These are phyloP conservation scores for Leccinum fallax DNA, from an alignment of 1,284 basidiomycete species.

Conservation along the genomic window DNA sequence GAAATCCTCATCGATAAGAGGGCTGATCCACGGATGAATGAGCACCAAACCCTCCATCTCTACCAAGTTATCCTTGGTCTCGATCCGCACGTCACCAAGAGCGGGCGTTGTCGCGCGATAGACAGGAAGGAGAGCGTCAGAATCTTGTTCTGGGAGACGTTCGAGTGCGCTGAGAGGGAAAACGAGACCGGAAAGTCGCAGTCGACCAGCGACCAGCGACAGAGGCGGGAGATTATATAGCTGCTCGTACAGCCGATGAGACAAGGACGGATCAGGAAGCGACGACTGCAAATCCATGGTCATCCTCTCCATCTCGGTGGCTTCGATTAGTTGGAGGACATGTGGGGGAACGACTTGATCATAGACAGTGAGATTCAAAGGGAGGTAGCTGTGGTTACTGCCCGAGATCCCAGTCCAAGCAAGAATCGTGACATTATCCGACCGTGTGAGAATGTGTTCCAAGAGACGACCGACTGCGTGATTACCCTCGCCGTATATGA, in stretches of 20 bases:
- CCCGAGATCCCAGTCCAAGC: neutral
- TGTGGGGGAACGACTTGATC: neutral
- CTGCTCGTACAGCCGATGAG: too few species aligned
- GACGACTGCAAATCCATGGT: neutral
- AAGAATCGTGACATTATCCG: neutral
- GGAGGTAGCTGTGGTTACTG: neutral
- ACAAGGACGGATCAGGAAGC: too few species aligned
- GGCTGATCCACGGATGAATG: neutral
- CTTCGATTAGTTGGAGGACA: neutral
- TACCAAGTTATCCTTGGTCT: neutral
- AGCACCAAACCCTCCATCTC: neutral
- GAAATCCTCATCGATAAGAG: neutral
- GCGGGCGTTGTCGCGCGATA: neutral
- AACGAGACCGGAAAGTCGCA: too few species aligned
- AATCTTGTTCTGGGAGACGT: too few species aligned
- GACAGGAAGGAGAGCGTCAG: neutral
- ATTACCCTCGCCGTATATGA: too few species aligned
- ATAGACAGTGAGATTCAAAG: neutral
- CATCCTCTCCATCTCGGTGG: neutral
- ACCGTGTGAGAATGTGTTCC: neutral
- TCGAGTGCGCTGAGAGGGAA: too few species aligned
- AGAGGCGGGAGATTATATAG: too few species aligned
- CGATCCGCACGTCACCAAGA: neutral
- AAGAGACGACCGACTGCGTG: neutral
- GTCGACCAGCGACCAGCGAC: too few species aligned